Percentiles rank a stretch among this genome's conserved stretches.
Conservation (phyloP, 176 grass and related monocot species). For the Calamus simplicifolius region DNA sequence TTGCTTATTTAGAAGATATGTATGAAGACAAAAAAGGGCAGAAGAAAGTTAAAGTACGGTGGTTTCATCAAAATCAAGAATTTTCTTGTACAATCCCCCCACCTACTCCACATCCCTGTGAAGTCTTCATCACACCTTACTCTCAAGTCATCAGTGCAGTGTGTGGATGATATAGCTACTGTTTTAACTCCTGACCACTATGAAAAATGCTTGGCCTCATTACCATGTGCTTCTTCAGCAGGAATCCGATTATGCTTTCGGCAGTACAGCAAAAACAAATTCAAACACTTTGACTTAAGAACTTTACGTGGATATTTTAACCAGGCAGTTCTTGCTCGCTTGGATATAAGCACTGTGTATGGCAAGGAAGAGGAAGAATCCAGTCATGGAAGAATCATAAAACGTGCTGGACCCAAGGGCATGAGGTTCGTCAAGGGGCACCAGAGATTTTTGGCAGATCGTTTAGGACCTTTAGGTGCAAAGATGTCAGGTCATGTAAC, state of each 20-base stretch:
- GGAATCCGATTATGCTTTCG: constrained; percentile 83
- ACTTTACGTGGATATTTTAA: constrained; percentile 85
- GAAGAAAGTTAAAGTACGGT: constrained; percentile 98
- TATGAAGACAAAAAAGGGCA: constrained; percentile 96
- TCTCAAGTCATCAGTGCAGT: constrained; percentile 97
- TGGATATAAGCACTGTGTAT: constrained; percentile 32
- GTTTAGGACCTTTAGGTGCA: constrained; percentile 48
- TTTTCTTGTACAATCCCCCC: constrained; percentile 85
- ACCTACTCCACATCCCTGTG: constrained; percentile 83
- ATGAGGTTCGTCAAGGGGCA: constrained; percentile 41
- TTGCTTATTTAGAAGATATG: constrained; percentile 99
- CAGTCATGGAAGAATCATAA: constrained; percentile 6
- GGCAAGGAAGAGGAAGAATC: constrained; percentile 41
- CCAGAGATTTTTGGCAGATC: constrained; percentile 46
- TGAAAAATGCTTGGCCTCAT: constrained; percentile 38
- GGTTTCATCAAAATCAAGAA: constrained; percentile 99
- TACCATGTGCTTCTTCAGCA: constrained; percentile 36
- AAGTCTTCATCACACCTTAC: constrained; percentile 98
- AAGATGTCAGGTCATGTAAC: constrained; percentile 42
- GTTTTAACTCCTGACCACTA: constrained; percentile 90
- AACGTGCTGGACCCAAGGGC: constrained; percentile 31
- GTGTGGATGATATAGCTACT: constrained; percentile 92
- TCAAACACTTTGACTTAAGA: constrained; percentile 82
- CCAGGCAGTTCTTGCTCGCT: constrained; percentile 56
- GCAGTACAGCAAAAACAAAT: constrained; percentile 93